Base-by-base conservation (phyloP, 306 rosid genomes). In the Lotus japonicus region DNA sequence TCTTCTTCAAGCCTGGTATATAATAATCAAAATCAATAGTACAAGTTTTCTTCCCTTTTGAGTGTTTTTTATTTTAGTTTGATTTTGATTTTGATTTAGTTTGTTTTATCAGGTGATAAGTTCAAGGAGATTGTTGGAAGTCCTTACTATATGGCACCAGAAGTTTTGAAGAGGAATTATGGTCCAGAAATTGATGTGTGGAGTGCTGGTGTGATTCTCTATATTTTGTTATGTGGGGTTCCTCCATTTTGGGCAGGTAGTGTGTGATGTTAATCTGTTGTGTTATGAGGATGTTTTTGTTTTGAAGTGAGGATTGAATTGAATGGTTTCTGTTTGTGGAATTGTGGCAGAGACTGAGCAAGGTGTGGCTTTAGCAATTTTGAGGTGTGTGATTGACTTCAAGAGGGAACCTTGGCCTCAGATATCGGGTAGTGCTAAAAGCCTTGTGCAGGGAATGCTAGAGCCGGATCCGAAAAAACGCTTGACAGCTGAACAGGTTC, bases 331-430 rank as follows among this genome's bases (percentile, higher is more conserved):
- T 53, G 70, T 64, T 39, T 71, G 53, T 75, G 57, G 39, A 5
- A 7, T 38, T 38, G 42, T 9, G 0, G 74, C 80, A 92, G 98
- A 92, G 80, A 84, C 85, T 13, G 98, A 92, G 76, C 98, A 89
- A 78, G 96, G 96, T 31, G 96, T 92, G 50, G 96, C 96, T 66
- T 84, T 92, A 50, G 95, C 95, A n/a, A 92, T 92, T 58, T 82
- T 92, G 73, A 87, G 98, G 67, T 86, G 98, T 4, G 87, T 84
- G 58, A 78, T 92, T 74, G 95, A 92, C 80, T 92, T 92, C 79
- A 92, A 85, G 78, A 84, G 92, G 83, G 96, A 89, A 66, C 98
- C 98, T 16, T 92, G 98, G 98, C 98, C 98, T 77, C 98, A 87
- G 81, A 85, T 92, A 77, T 92, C 98, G 4, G 96, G 89, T 49